Base-by-base conservation (phyloP, 2,329 filamentous ascomycete genomes). In the Phoma herbarum region DNA sequence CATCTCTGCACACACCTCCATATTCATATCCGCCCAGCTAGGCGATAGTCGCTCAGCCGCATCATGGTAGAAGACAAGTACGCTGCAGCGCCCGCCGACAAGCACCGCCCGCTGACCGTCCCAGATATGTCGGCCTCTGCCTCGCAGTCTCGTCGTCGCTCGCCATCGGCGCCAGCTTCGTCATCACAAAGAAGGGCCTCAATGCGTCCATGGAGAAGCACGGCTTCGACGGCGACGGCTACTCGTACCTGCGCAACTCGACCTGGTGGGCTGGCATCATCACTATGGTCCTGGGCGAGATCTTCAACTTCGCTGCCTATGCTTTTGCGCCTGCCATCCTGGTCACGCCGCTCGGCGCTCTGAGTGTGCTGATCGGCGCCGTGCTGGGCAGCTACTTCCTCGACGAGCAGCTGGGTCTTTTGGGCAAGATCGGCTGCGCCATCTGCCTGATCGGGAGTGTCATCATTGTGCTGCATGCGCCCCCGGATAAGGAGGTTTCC, bases 271-370 rank as follows among this genome's bases (percentile, higher is more conserved):
- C 87, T 58, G 95, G 95, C 66, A 97, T 98, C 68, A 82, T 89
- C 52, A 53, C 71, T 96, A 92, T 99, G 86, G 90, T 93, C 60
- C 80, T 96, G 43, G 95, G 95, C 74, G 95, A 99, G 80, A 83
- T 97, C 58, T 96, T 93, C 80, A 99, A 99, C 79, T 99, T 99
- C 76, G 93, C 93, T 49, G 95, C 95, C 62, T 99, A 99, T 77
- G 95, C 95, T 8, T 99, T 98, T 79, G 95, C 95, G 66, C 95
- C 95, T 39, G 96, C 95, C n/a, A 99, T 99, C 78, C 85, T 99
- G 52, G 95, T 99, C 39, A 99, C 95, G 5, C 95, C 95, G 25
- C 83, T 99, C 23, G 95, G 95, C 61, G 95, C 95, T 55, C 84
- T 99, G 62, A 95, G 92, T 74, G 96, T 99, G 57, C 83, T 99